Percentiles rank a stretch among this genome's conserved stretches.
Conservation (phyloP, 1,139 yeast species). For the Yueomyces sp. region DNA sequence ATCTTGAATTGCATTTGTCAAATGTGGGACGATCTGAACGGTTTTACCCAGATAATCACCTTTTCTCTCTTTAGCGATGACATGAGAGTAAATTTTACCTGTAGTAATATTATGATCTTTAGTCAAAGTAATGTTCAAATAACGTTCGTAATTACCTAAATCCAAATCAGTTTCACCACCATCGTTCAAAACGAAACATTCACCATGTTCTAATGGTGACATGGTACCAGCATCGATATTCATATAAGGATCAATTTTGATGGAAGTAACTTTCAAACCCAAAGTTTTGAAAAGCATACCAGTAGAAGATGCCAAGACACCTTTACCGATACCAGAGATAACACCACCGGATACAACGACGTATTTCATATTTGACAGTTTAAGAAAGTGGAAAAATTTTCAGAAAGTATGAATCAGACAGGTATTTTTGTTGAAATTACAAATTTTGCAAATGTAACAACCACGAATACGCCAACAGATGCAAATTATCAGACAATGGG, state of each 20-base stretch:
- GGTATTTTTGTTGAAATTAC: too few relatives aligned
- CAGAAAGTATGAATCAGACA: too few relatives aligned
- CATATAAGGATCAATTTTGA: conserved; percentile 97
- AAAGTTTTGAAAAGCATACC: conserved; percentile 88
- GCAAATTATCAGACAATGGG: too few relatives aligned
- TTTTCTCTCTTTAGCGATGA: conserved; percentile 85
- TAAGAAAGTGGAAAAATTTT: too few relatives aligned
- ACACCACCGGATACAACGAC: conserved; percentile 99
- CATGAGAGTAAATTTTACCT: conserved; percentile 90
- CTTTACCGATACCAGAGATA: conserved; percentile 97
- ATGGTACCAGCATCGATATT: conserved; percentile 98
- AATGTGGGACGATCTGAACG: conserved; percentile 98
- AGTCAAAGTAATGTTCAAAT: conserved; percentile 84
- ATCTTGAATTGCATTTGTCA: conserved; percentile 93
- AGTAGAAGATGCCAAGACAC: conserved; percentile 89
- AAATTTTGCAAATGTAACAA: too few relatives aligned
- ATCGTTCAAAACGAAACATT: conserved; percentile 91
- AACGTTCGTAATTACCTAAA: conserved; percentile 95
- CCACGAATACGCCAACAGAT: too few relatives aligned
- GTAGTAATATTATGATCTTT: conserved; percentile 94
- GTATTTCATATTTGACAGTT: conserved; percentile 59
- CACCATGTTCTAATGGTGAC: conserved; percentile 99
- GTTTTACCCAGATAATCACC: conserved; percentile 98
- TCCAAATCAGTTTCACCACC: conserved; percentile 99
- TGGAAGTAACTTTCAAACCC: conserved; percentile 90